Evolutionary conservation across 2,329 filamentous ascomycete species (phyloP).

Genomic region (Ophiocordyceps polyrhachis-furcata): DNA sequence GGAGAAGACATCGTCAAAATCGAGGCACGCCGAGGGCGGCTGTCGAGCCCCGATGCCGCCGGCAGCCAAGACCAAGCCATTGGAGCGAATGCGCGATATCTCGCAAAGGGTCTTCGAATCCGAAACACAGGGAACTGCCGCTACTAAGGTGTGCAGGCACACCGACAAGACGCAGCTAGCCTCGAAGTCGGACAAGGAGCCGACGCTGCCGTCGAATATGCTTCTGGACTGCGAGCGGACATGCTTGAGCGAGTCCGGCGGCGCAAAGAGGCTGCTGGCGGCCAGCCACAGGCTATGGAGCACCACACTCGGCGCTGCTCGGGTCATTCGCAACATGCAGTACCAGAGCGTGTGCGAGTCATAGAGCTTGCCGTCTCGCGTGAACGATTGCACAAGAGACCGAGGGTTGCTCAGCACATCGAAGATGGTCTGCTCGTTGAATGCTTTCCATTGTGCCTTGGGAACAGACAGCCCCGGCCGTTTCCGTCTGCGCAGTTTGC

Average conservation of each 20-base stretch:
- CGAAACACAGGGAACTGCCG: slow-evolving; percentile 31
- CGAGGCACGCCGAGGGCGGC: slow-evolving; percentile 30
- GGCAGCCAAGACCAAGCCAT: slow-evolving; percentile 29
- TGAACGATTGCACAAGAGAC: slow-evolving; percentile 37
- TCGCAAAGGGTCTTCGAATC: slow-evolving; percentile 32
- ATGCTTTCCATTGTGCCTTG: slow-evolving; percentile 34
- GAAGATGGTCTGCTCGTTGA: slow-evolving; percentile 46
- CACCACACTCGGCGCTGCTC: slow-evolving; percentile 36
- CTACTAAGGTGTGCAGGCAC: slow-evolving; percentile 43
- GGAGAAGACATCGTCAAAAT: slow-evolving; percentile 45
- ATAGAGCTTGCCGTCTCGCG: slow-evolving; percentile 28
- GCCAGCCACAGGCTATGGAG: slow-evolving; percentile 48
- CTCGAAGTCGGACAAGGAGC: slow-evolving; percentile 21
- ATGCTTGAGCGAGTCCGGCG: slow-evolving; percentile 25
- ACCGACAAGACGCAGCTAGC: slow-evolving; percentile 37
- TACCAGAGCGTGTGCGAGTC: slow-evolving; percentile 46
- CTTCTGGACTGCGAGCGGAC: slow-evolving; percentile 13
- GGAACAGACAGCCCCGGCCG: slow-evolving; percentile 2
- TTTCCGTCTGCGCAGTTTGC: slow-evolving; percentile 3
- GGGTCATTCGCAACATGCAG: slow-evolving; percentile 39
- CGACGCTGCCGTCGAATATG: slow-evolving; percentile 1
- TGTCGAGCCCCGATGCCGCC: slow-evolving; percentile 27
- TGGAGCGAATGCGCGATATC: slow-evolving; percentile 40
- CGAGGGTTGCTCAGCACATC: slow-evolving; percentile 40
- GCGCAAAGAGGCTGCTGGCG: slow-evolving; percentile 36